Percentiles rank a stretch among this genome's conserved stretches.
These are phyloP conservation scores for Usnea hakonensis DNA, from an alignment of 495 filamentous ascomycete species.

Conservation along the genomic window DNA sequence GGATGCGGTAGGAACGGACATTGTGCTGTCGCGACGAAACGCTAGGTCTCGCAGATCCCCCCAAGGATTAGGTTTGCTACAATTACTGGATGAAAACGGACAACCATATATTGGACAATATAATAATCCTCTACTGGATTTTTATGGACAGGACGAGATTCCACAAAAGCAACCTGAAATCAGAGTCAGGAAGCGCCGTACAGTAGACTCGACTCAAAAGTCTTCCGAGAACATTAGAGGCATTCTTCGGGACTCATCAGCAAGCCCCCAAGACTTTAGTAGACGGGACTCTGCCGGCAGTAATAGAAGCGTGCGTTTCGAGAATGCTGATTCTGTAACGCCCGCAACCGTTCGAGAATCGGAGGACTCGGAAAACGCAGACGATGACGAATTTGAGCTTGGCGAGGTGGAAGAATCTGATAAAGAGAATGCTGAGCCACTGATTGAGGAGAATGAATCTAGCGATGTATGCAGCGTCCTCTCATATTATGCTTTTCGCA, in stretches of 20 bases:
- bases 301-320: slow-evolving; percentile 24
- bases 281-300: slow-evolving; percentile 17
- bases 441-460: slow-evolving; percentile 4
- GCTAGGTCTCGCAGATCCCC: slow-evolving; percentile 11
- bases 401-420: slow-evolving; percentile 21
- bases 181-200: slow-evolving; percentile 10
- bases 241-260: slow-evolving; percentile 12
- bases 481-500: neutral
- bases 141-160: slow-evolving; percentile 16
- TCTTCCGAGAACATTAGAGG: neutral
- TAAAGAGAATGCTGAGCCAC: slow-evolving; percentile 25
- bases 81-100: slow-evolving; percentile 29
- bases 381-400: slow-evolving; percentile 25
- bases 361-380: slow-evolving; percentile 30
- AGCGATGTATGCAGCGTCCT: slow-evolving; percentile 14
- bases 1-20: slow-evolving; percentile 1
- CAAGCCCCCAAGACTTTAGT: slow-evolving; percentile 5
- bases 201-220: neutral
- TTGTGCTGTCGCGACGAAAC: slow-evolving; percentile 5
- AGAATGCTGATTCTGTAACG: slow-evolving; percentile 24
- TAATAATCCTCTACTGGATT: slow-evolving; percentile 26
- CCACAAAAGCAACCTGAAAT: slow-evolving; percentile 8
- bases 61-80: slow-evolving; percentile 17
- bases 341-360: slow-evolving; percentile 27
- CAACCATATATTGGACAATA: slow-evolving; percentile 28